phyloP scores from a whole-genome alignment of 164 flowering plant species.

The Liriodendron chinense region DNA sequence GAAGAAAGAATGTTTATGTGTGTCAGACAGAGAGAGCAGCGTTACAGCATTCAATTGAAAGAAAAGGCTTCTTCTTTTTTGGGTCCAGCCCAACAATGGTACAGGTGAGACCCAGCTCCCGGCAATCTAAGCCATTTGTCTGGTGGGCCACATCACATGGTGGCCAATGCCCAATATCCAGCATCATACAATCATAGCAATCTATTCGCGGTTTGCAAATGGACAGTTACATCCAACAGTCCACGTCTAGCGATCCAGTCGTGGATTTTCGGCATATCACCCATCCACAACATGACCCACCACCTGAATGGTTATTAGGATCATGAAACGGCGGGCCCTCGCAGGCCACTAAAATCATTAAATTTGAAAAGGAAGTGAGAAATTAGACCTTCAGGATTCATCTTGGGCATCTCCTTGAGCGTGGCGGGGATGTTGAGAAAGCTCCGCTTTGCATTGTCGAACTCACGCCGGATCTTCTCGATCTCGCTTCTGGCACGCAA shows the following conservation, averaged over 20 bases:
- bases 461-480: conserved; percentile 44
- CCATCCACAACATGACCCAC: too few relatives aligned
- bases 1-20: not conserved
- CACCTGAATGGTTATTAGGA: too few relatives aligned
- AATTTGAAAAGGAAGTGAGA: not conserved
- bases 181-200: not conserved
- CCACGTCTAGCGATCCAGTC: not conserved
- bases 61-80: too few relatives aligned
- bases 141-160: too few relatives aligned
- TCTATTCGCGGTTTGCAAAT: not conserved
- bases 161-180: too few relatives aligned
- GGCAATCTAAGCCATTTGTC: too few relatives aligned
- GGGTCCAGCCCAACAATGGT: too few relatives aligned
- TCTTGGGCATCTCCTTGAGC: conserved; percentile 67
- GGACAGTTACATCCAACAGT: not conserved
- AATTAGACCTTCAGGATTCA: conserved; percentile 73
- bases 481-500: conserved; percentile 34
- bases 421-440: conserved; percentile 74
- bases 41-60: too few relatives aligned
- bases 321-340: too few relatives aligned
- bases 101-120: too few relatives aligned
- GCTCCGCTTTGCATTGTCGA: conserved; percentile 51
- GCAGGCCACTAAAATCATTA: not conserved
- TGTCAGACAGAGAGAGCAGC: too few relatives aligned
- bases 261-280: not conserved